Percentiles rank a stretch among this genome's conserved stretches.
phyloP scores from a whole-genome alignment of 164 flowering plant genomes.

The Saururus chinensis region DNA sequence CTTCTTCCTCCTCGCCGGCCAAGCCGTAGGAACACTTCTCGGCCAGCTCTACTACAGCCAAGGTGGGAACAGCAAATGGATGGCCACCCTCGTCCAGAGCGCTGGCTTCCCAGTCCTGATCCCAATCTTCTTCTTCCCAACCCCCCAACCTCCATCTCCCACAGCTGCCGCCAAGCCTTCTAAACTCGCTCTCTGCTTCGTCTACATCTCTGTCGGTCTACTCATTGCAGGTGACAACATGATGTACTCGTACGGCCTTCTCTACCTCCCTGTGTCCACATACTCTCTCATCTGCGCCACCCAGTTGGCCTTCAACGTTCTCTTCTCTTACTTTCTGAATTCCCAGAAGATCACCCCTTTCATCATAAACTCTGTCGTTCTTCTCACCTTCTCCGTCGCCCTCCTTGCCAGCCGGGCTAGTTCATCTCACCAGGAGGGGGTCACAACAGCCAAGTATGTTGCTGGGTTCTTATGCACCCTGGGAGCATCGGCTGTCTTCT shows the following conservation, averaged over 20 bases:
- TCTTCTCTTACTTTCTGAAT: slow-evolving; percentile 21
- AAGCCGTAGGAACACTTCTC: slow-evolving; percentile 15
- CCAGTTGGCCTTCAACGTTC: slow-evolving; percentile 21
- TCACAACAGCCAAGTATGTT: slow-evolving; percentile 8
- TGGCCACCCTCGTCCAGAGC: slow-evolving; percentile 23
- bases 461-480: slow-evolving; percentile 19
- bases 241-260: slow-evolving; percentile 22
- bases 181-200: neutral
- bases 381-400: slow-evolving; percentile 16
- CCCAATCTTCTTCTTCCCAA: slow-evolving; percentile 8
- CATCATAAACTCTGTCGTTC: slow-evolving; percentile 13
- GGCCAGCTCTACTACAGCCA: slow-evolving; percentile 22
- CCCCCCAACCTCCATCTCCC: neutral
- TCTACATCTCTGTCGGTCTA: slow-evolving; percentile 14
- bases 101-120: slow-evolving; percentile 18
- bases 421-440: slow-evolving; percentile 1
- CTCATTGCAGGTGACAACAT: slow-evolving; percentile 14
- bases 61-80: slow-evolving; percentile 29
- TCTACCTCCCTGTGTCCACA: slow-evolving; percentile 22
- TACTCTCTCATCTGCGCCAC: slow-evolving; percentile 20
- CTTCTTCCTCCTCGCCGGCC: slow-evolving; percentile 20
- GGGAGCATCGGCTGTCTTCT: slow-evolving; percentile 20
- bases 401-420: slow-evolving; percentile 14
- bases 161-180: neutral
- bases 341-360: slow-evolving; percentile 17